A percentile compares a stretch with the other conserved stretches of the same genome.
Evolutionary conservation across 2,329 filamentous ascomycete genomes (phyloP).

Genomic region (Beauveria rudraprayagi): DNA sequence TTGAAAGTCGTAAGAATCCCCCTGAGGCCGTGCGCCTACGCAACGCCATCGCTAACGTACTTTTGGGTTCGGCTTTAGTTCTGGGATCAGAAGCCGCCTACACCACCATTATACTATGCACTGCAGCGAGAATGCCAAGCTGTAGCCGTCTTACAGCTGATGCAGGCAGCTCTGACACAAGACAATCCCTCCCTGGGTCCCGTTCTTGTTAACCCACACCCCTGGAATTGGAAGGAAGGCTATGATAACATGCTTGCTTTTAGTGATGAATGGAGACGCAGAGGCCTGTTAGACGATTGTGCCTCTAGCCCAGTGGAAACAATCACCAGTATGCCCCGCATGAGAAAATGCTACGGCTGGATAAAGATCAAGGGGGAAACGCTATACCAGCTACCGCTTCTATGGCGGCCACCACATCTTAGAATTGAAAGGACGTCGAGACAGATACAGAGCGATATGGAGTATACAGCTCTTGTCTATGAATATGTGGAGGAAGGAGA

Average conservation of each 20-base stretch:
- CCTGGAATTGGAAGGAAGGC: neutral
- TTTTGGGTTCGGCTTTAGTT: neutral
- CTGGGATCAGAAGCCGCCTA: neutral
- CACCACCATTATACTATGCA: neutral
- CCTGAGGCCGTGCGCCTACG: neutral
- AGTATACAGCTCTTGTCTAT: neutral
- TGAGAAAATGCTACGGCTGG: neutral
- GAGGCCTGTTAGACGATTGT: too few relatives aligned
- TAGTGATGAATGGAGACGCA: neutral
- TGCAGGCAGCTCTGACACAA: neutral
- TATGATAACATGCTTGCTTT: neutral
- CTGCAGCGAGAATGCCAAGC: neutral
- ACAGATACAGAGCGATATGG: neutral
- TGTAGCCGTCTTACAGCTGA: neutral
- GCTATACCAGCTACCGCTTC: neutral
- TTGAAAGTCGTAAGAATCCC: neutral
- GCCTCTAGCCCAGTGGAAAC: neutral
- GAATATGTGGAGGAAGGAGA: neutral
- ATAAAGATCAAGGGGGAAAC: neutral
- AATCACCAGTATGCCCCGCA: neutral
- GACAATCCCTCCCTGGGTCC: neutral
- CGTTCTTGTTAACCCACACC: neutral
- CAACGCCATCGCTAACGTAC: neutral
- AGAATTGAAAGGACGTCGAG: neutral
- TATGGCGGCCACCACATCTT: neutral